Percentiles rank a stretch among this genome's conserved stretches.
phyloP scores from a whole-genome alignment of 345 rosid species.

The Gossypium thurberi region DNA sequence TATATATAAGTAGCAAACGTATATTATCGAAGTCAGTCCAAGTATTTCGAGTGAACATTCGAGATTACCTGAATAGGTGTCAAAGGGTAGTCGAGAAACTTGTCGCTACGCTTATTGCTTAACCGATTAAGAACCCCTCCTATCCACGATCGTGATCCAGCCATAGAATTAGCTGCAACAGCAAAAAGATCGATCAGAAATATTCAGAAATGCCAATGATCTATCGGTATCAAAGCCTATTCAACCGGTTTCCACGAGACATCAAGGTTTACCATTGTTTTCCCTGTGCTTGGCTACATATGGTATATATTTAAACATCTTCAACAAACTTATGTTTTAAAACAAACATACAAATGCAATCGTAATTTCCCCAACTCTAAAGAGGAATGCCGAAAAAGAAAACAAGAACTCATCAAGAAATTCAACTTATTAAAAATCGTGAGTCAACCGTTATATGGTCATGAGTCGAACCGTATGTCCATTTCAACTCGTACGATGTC shows the following conservation, averaged over 20 bases:
- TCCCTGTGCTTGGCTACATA: background rate
- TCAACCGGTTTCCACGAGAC: background rate
- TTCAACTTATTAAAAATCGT: conserved; percentile 56
- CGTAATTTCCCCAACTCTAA: background rate
- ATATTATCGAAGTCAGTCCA: background rate
- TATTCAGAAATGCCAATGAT: background rate
- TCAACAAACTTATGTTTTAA: too few relatives aligned
- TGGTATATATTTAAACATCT: background rate
- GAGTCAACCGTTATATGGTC: conserved; percentile 53
- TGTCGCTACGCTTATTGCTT: conserved; percentile 48
- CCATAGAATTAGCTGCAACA: conserved; percentile 75
- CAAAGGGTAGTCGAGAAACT: conserved; percentile 40
- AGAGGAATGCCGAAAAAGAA: background rate
- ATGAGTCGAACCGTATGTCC: conserved; percentile 56
- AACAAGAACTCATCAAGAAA: background rate
- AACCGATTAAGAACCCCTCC: conserved; percentile 79
- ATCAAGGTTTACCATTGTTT: background rate
- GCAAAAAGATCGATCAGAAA: conserved; percentile 20
- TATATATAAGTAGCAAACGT: background rate
- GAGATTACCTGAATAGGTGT: conserved; percentile 64
- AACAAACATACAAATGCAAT: background rate
- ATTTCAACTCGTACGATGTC: conserved; percentile 79
- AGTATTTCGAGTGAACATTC: background rate
- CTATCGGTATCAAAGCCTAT: background rate
- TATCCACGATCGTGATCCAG: conserved; percentile 91